phyloP scores from a whole-genome alignment of 2,329 filamentous ascomycete species.

The Calonectria leucothoes region DNA sequence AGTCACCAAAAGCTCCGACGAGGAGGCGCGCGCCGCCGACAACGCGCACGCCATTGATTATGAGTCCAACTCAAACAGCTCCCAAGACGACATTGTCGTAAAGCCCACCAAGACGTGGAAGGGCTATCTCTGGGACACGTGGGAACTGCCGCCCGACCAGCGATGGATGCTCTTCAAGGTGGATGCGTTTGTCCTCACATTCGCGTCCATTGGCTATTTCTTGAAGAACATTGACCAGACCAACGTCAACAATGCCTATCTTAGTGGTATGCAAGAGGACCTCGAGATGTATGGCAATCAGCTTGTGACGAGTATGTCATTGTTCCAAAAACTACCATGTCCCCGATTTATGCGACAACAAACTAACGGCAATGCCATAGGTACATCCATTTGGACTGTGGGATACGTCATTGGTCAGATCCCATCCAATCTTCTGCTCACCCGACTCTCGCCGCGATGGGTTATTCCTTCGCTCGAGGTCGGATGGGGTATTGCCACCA shows the following conservation, averaged over 20 bases:
- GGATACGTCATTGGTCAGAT: slow-evolving; percentile 33
- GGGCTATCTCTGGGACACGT: slow-evolving; percentile 51
- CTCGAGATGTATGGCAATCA: slow-evolving; percentile 32
- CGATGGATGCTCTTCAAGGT: slow-evolving; percentile 49
- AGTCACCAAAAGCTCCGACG: background rate
- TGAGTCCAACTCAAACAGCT: slow-evolving; percentile 2
- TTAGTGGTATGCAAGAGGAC: slow-evolving; percentile 39
- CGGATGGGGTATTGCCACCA: slow-evolving; percentile 30
- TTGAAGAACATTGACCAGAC: slow-evolving; percentile 52
- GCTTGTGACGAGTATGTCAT: slow-evolving; percentile 31
- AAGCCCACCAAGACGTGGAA: slow-evolving; percentile 44
- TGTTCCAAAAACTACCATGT: background rate
- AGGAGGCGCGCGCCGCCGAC: background rate
- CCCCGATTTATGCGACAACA: background rate
- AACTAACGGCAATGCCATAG: background rate
- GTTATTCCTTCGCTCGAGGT: slow-evolving; percentile 34
- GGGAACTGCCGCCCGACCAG: slow-evolving; percentile 47
- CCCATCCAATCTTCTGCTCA: slow-evolving; percentile 27
- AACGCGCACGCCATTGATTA: background rate
- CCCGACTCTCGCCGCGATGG: slow-evolving; percentile 29
- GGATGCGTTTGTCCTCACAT: slow-evolving; percentile 48
- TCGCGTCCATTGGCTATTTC: slow-evolving; percentile 48
- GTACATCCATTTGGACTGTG: slow-evolving; percentile 28
- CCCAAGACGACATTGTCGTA: slow-evolving; percentile 9
- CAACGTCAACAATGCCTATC: slow-evolving; percentile 53